A percentile compares a stretch with the other conserved stretches of the same genome.
These are phyloP conservation scores for Polychaeton citri DNA, from an alignment of 2,329 filamentous ascomycete genomes.

Conservation along the genomic window DNA sequence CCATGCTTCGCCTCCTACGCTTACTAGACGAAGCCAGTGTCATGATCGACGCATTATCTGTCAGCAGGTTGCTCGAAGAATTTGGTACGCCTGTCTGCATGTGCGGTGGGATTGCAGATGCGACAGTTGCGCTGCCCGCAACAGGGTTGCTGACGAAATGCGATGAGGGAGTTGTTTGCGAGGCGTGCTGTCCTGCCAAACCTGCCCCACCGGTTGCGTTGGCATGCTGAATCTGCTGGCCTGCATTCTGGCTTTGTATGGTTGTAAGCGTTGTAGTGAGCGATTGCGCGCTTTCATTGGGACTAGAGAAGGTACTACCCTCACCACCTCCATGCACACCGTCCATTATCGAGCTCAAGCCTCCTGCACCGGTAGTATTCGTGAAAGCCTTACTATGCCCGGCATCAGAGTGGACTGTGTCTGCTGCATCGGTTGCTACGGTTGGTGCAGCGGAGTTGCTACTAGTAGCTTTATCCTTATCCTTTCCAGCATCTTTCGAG, in stretches of 20 bases:
- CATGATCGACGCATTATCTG: constrained; percentile 75
- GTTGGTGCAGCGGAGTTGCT: constrained; percentile 66
- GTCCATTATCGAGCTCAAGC: constrained; percentile 39
- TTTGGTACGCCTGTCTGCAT: constrained; percentile 42
- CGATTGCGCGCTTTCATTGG: constrained; percentile 66
- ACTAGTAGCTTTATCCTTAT: constrained; percentile 45
- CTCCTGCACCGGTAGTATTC: constrained; percentile 53
- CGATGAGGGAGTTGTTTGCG: constrained; percentile 8
- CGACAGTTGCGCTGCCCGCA: constrained; percentile 47
- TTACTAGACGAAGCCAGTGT: constrained; percentile 76
- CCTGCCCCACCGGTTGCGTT: constrained; percentile 19
- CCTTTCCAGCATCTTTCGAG: constrained; percentile 45
- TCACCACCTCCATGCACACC: constrained; percentile 41
- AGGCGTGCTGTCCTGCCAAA: constrained; percentile 3
- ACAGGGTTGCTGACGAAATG: constrained; percentile 26
- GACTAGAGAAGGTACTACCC: constrained; percentile 65
- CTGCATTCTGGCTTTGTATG: constrained; percentile 61
- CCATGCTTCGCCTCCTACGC: constrained; percentile 63
- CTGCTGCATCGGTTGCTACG: constrained; percentile 61
- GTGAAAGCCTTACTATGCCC: constrained; percentile 75
- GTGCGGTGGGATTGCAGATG: constrained; percentile 61
- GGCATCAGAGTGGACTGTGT: constrained; percentile 59
- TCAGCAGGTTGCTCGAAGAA: constrained; percentile 68
- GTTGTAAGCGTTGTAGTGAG: constrained; percentile 75
- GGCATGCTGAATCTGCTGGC: constrained; percentile 28